Conservation (phyloP, 257 asterid species). For the Phtheirospermum japonicum region DNA sequence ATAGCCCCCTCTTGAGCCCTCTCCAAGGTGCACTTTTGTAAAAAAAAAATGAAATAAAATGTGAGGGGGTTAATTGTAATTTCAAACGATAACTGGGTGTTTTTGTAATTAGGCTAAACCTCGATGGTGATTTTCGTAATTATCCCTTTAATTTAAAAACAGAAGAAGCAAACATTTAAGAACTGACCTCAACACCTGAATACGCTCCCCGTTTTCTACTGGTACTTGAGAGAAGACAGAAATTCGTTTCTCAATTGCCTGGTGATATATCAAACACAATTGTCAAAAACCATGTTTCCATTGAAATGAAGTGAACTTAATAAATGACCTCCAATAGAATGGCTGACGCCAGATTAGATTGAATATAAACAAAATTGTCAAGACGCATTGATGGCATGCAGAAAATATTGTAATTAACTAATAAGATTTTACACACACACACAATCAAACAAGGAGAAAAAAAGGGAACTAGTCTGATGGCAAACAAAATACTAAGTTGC, state of each 20-base stretch:
- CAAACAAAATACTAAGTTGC: background rate
- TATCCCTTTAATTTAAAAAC: conserved; percentile 1
- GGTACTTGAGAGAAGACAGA: conserved; percentile 82
- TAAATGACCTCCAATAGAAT: background rate
- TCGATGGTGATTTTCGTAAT: background rate
- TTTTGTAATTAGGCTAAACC: background rate
- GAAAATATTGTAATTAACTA: background rate
- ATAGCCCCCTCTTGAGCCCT: too few relatives aligned
- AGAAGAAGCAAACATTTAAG: conserved; percentile 14
- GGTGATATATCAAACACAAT: conserved; percentile 28
- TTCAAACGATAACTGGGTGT: background rate
- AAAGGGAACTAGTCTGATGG: background rate
- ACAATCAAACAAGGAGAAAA: too few relatives aligned
- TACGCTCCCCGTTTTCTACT: conserved; percentile 82
- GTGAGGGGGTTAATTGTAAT: too few relatives aligned
- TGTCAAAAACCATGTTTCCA: conserved; percentile 21
- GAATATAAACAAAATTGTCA: background rate
- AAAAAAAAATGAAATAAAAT: too few relatives aligned
- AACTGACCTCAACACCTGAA: conserved; percentile 75
- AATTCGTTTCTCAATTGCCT: conserved; percentile 87
- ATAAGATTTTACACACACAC: too few relatives aligned
- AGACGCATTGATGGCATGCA: background rate
- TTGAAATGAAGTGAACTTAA: conserved; percentile 14
- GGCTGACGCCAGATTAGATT: background rate
- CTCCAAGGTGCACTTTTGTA: too few relatives aligned